phyloP scores from a whole-genome alignment of 73 alveolate genomes.

The Strombidium stylifer region DNA sequence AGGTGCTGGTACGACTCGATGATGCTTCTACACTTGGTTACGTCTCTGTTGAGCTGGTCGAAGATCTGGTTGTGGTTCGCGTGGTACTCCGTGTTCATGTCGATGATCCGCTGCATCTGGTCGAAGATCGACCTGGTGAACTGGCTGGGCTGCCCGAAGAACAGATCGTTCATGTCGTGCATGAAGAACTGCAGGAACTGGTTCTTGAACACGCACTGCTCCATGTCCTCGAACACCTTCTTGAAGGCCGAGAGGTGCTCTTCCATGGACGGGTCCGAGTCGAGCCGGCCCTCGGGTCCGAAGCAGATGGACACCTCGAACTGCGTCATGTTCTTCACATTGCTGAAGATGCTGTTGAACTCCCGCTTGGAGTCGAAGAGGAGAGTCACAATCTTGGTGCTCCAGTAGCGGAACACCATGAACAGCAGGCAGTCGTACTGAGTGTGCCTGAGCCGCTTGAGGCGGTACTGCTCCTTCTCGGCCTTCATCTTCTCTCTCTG shows the following conservation, averaged over 20 bases:
- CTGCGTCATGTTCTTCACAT: slow-evolving; percentile 32
- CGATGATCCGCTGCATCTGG: slow-evolving; percentile 10
- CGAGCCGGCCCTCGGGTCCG: slow-evolving; percentile 28
- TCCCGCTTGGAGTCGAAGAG: slow-evolving; percentile 43
- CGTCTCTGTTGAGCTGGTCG: slow-evolving; percentile 35
- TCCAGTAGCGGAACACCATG: slow-evolving; percentile 10
- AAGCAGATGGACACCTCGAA: slow-evolving; percentile 61
- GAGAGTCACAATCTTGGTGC: slow-evolving; percentile 35
- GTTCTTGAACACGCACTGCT: slow-evolving; percentile 36
- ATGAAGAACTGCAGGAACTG: slow-evolving; percentile 33
- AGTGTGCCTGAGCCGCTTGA: slow-evolving; percentile 25
- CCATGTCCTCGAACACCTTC: slow-evolving; percentile 35
- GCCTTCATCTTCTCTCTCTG: slow-evolving; percentile 27
- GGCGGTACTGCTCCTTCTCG: slow-evolving; percentile 38
- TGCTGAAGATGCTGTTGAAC: slow-evolving; percentile 31
- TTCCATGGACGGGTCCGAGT: slow-evolving; percentile 62
- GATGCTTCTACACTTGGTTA: slow-evolving; percentile 37
- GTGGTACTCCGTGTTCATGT: slow-evolving; percentile 7
- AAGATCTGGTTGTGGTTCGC: slow-evolving; percentile 18
- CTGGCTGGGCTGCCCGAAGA: not conserved
- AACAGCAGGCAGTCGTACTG: slow-evolving; percentile 36
- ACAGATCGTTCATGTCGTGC: not conserved
- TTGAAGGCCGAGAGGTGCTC: slow-evolving; percentile 44
- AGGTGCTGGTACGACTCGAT: slow-evolving; percentile 28
- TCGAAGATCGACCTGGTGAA: not conserved